Conservation (phyloP, 768 basidiomycete species). For the Leucocoprinus sp. region DNA sequence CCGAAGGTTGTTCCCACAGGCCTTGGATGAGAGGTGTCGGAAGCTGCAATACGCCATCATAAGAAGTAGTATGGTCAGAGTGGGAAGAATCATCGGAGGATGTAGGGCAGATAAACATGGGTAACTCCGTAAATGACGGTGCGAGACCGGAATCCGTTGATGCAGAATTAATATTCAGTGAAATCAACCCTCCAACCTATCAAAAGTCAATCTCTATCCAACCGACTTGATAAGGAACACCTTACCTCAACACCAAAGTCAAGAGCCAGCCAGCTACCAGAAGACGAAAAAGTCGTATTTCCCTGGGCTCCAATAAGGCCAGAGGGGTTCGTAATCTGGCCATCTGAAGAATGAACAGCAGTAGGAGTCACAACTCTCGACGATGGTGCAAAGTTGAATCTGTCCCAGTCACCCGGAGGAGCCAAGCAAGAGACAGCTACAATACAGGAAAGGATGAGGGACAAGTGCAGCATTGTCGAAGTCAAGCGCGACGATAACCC, state of each 20-base stretch:
- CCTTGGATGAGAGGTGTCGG: constrained; percentile 26
- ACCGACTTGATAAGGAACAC: neutral
- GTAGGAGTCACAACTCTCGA: constrained; percentile 38
- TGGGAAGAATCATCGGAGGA: constrained; percentile 47
- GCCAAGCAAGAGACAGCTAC: constrained; percentile 18
- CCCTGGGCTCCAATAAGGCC: constrained; percentile 27
- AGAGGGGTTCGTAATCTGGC: constrained; percentile 25
- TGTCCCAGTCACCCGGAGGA: constrained; percentile 43
- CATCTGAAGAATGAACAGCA: constrained; percentile 29
- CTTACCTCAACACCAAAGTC: constrained; percentile 50
- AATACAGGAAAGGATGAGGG: neutral
- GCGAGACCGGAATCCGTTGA: constrained; percentile 29
- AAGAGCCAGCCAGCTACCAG: constrained; percentile 40
- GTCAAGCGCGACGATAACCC: neutral
- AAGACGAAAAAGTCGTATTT: constrained; percentile 29
- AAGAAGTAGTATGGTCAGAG: constrained; percentile 34
- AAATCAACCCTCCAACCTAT: constrained; percentile 47
- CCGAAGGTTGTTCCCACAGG: constrained; percentile 40
- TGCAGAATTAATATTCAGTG: constrained; percentile 32
- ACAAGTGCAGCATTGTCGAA: neutral
- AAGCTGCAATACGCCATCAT: constrained; percentile 34
- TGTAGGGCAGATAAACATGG: constrained; percentile 41
- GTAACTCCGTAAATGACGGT: constrained; percentile 52
- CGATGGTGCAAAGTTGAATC: constrained; percentile 41
- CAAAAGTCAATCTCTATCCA: neutral